phyloP scores from a whole-genome alignment of 2,329 filamentous ascomycete genomes.

The Metarhizium robertsii region DNA sequence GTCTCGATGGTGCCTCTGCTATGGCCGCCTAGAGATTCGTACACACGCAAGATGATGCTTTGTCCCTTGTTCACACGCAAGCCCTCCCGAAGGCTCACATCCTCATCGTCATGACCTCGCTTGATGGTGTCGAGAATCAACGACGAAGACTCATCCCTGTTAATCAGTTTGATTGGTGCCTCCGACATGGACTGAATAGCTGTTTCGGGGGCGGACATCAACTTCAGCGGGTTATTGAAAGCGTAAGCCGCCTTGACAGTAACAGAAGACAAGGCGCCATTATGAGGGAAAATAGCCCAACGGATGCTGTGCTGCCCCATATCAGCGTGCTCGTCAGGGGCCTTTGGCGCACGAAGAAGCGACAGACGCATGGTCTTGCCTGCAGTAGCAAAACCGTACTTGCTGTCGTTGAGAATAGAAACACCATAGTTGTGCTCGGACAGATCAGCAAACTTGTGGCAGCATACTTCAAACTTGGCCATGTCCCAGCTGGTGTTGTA shows the following conservation, averaged over 20 bases:
- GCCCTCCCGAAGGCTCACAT: constrained; percentile 52
- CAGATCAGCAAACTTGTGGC: constrained; percentile 87
- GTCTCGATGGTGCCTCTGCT: constrained; percentile 62
- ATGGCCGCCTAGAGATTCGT: constrained; percentile 79
- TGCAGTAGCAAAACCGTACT: constrained; percentile 88
- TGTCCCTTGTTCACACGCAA: constrained; percentile 59
- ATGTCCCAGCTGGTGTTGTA: constrained; percentile 98
- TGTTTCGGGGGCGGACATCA: constrained; percentile 19
- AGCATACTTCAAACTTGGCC: constrained; percentile 96
- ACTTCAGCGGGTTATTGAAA: constrained; percentile 72
- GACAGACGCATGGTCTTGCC: constrained; percentile 86
- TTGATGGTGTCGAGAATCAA: constrained; percentile 85
- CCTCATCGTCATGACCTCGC: constrained; percentile 80
- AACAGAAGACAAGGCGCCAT: constrained; percentile 57
- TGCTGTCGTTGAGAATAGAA: constrained; percentile 87
- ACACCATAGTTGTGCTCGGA: constrained; percentile 85
- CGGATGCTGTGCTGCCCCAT: constrained; percentile 85
- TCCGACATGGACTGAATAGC: constrained; percentile 16
- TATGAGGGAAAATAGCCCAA: constrained; percentile 84
- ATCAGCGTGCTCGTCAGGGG: constrained; percentile 85
- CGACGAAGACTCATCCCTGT: constrained; percentile 42
- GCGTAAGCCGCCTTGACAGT: constrained; percentile 80
- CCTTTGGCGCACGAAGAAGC: constrained; percentile 79
- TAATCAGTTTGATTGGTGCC: constrained; percentile 56
- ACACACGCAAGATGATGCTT: constrained; percentile 77